Conservation (phyloP, 441 rosid species). For the Iberis amara region DNA sequence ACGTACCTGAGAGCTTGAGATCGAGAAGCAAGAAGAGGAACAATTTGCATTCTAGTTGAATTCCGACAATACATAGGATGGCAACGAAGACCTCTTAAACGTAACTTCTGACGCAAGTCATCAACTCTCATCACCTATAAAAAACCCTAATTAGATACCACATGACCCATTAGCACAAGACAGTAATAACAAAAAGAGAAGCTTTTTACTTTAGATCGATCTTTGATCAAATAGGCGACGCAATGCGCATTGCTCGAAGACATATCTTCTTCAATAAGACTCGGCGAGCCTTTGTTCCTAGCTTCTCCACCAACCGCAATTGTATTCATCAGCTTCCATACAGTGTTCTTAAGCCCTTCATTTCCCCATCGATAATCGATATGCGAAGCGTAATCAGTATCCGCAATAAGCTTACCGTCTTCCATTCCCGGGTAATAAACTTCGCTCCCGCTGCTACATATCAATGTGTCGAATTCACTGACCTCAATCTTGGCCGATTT, state of each 20-base stretch:
- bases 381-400: constrained; percentile 82
- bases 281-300: constrained; percentile 32
- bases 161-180: no score
- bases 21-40: constrained; percentile 92
- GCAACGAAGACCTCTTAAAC: constrained; percentile 92
- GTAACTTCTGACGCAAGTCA: constrained; percentile 86
- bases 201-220: constrained; percentile 50
- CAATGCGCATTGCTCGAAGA: constrained; percentile 66
- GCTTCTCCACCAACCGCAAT: constrained; percentile 44
- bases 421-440: constrained; percentile 77
- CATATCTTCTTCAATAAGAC: constrained; percentile 53
- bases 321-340: constrained; percentile 72
- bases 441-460: constrained; percentile 91
- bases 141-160: constrained; percentile 12
- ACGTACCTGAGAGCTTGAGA: constrained; percentile 82
- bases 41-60: constrained; percentile 64
- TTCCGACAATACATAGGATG: constrained; percentile 94
- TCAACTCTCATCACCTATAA: constrained; percentile 65
- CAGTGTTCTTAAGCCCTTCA: constrained; percentile 82
- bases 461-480: constrained; percentile 76
- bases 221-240: constrained; percentile 61
- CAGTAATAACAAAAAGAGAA: not conserved
- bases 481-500: constrained; percentile 60
- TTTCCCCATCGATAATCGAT: constrained; percentile 87
- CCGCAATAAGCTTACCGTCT: constrained; percentile 67